Conservation (phyloP, 2,329 filamentous ascomycete genomes). For the Colletotrichum tropicale region DNA sequence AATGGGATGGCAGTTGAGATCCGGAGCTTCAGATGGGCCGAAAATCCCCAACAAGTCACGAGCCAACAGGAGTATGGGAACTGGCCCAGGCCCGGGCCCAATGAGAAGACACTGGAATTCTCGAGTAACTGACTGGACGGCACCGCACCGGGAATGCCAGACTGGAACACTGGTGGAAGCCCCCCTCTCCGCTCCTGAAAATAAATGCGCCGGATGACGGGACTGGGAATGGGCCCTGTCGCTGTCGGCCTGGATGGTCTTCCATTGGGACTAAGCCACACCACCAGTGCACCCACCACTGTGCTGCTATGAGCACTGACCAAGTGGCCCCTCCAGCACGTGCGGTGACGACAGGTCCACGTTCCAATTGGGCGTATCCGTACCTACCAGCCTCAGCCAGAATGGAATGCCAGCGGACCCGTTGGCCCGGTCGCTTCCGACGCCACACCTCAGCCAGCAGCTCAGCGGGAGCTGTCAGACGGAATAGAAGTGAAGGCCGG, state of each 20-base stretch:
- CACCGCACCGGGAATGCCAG: not conserved
- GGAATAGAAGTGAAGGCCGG: not conserved
- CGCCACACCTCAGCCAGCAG: not conserved
- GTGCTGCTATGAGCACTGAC: not conserved
- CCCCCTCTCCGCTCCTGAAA: not conserved
- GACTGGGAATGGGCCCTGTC: not conserved
- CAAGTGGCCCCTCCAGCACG: not conserved
- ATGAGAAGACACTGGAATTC: not conserved
- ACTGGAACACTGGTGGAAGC: not conserved
- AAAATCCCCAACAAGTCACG: not conserved
- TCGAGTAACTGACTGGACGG: not conserved
- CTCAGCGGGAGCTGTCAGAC: not conserved
- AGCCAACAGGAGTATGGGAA: not conserved
- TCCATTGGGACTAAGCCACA: not conserved
- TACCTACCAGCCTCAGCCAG: not conserved
- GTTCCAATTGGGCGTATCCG: not conserved
- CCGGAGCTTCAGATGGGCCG: conserved; percentile 15
- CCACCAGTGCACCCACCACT: not conserved
- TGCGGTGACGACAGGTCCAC: not conserved
- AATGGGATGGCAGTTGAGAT: not conserved
- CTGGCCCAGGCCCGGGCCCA: not conserved
- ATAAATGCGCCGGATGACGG: not conserved
- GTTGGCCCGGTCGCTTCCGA: not conserved
- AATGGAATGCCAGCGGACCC: not conserved
- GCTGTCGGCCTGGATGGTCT: not conserved